These are phyloP conservation scores for Podila minutissima DNA, from an alignment of 192 early-diverging fungal species.

Conservation along the genomic window DNA sequence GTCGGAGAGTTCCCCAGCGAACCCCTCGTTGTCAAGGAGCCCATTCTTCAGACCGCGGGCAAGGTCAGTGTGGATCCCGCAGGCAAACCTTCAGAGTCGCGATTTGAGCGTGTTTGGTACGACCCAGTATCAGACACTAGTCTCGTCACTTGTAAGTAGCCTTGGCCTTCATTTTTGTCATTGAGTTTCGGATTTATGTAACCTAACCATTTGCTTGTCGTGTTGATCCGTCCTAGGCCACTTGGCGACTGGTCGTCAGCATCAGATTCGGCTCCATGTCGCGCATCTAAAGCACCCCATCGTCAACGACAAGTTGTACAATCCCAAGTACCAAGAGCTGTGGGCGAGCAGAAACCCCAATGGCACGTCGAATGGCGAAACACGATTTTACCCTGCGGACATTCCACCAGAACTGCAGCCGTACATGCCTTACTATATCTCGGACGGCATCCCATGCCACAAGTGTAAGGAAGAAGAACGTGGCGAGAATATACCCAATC, in stretches of 20 bases:
- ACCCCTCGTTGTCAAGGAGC: slow-evolving; percentile 32
- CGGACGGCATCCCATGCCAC: slow-evolving; percentile 29
- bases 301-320: slow-evolving; percentile 40
- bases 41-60: slow-evolving; percentile 32
- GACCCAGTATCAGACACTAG: slow-evolving; percentile 27
- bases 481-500: slow-evolving; percentile 14
- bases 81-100: slow-evolving; percentile 41
- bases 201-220: neutral
- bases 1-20: slow-evolving; percentile 41
- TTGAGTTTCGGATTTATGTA: neutral
- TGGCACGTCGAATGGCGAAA: slow-evolving; percentile 15
- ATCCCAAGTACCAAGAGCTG: slow-evolving; percentile 15
- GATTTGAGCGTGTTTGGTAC: slow-evolving; percentile 35
- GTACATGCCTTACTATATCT: slow-evolving; percentile 42
- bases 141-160: slow-evolving; percentile 29
- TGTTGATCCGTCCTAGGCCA: slow-evolving; percentile 4
- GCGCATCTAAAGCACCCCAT: slow-evolving; percentile 36
- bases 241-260: slow-evolving; percentile 37
- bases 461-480: slow-evolving; percentile 36
- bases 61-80: slow-evolving; percentile 25
- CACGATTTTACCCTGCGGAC: slow-evolving; percentile 32
- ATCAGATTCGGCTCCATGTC: slow-evolving; percentile 45
- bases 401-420: slow-evolving; percentile 42
- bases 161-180: neutral
- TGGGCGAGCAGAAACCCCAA: neutral